Evolutionary conservation across 192 early-diverging fungal species (phyloP), one percentile per base, ranked within the genome.

Genomic region (Lobosporangium transversale): DNA sequence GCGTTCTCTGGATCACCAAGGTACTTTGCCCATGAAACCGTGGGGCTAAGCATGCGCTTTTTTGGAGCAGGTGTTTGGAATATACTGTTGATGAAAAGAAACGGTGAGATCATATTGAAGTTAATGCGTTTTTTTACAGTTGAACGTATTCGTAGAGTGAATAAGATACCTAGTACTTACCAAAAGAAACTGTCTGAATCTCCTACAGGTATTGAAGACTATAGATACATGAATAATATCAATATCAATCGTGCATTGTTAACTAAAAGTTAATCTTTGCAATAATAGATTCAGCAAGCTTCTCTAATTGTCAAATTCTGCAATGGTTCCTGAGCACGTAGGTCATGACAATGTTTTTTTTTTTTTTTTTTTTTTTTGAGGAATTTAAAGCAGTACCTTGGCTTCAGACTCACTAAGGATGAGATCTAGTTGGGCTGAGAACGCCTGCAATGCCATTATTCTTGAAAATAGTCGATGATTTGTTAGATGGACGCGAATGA

Each of bases 1-100:
- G 65, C 48, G 37, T 76, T 76, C 3, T 76, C 64, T 26, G 73
- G 59, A 45, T 67, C 73, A 0, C 53, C 23, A 23, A 76, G 65
- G 20, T 76, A 76, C 18, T 67, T 66, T 10, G 50, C 1, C 73
- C 73, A 76, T 11, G 73, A 40, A 7, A 67, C 45, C 7, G 62
- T 2, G 0, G 64, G 58, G 47, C 67, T 76, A 27, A 76, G 48
- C 21, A 62, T 52, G 17, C 53, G 31, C 59, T 66, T 76, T 33
- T 76, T 76, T 8, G 59, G 45, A 0, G 53, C 31, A 0, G 73
- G 73, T 29, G 53, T 65, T 32, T 62, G 65, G 52, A 75, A 75
- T 20, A 75, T 66, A 26, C 71, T 75, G 33, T 26, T 26, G 26
- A 47, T 62, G 50, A 30, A 33, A 40, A n/a, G 2, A 12, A 33